Conservation (phyloP, 768 basidiomycete genomes). For the Phylloporus arenicola region DNA sequence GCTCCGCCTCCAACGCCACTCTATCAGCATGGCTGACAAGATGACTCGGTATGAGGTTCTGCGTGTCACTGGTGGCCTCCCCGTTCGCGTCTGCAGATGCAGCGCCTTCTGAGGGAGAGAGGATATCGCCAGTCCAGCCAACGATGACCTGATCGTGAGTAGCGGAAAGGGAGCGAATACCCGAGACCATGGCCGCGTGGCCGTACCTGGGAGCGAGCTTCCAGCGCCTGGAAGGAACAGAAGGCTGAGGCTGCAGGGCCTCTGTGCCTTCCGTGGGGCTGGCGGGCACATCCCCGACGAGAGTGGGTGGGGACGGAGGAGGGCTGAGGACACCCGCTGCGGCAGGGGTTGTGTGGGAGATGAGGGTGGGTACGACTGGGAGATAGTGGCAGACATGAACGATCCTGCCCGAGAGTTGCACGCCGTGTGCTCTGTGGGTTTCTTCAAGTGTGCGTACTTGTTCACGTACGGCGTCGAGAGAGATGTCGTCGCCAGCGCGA, state of each 20-base stretch:
- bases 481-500: conserved; percentile 57
- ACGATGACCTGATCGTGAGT: conserved; percentile 89
- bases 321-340: conserved; percentile 58
- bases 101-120: conserved; percentile 37
- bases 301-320: conserved; percentile 71
- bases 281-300: conserved; percentile 42
- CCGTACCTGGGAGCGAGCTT: conserved; percentile 74
- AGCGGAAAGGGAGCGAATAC: conserved; percentile 76
- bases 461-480: conserved; percentile 66
- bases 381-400: conserved; percentile 91
- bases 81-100: conserved; percentile 25
- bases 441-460: conserved; percentile 70
- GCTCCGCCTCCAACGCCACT: conserved; percentile 56
- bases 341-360: conserved; percentile 30
- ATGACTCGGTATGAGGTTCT: conserved; percentile 43
- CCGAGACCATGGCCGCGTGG: conserved; percentile 92
- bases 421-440: conserved; percentile 61
- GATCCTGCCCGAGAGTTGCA: conserved; percentile 79
- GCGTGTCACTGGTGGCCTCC: not conserved
- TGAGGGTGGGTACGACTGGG: conserved; percentile 66
- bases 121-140: conserved; percentile 91
- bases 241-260: conserved; percentile 1
- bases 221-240: conserved; percentile 47
- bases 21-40: conserved; percentile 58
- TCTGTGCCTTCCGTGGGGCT: conserved; percentile 23